Base-by-base conservation (phyloP, 202 grass and related monocot species). In the Panicum virgatum region DNA sequence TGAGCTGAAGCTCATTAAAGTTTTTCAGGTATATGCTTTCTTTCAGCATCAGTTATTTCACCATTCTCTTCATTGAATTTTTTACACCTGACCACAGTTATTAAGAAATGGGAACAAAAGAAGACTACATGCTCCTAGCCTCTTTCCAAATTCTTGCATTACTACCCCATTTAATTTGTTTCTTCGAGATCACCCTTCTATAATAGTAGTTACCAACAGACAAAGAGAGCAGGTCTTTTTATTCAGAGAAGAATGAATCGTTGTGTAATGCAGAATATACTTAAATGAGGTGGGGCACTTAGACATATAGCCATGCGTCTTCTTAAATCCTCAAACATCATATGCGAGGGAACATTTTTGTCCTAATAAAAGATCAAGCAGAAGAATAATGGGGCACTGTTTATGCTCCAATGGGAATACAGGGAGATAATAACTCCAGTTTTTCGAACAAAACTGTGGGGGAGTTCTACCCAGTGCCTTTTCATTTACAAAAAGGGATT, bases 1-100 rank as follows among this genome's bases (percentile, higher is more conserved):
- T 67, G 95, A 98, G 88, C 92, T 98, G 82, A 98, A 98, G 88
- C 95, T 98, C 75, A 94, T 98, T 76, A 98, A 98, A 90, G 92
- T 98, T 88, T 98, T 98, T 76, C 95, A 98, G 92, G 95, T 98
- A 94, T 60, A 69, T 86, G 39, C 72, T 90, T 69, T 50, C 50
- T 81, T 73, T 78, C 44, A 78, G 40, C 36, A 66, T 65, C 18
- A 76, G 9, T 50, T 85, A 76, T 40, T 78, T 52, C n/a, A 68
- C 10, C 34, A 54, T 58, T 80, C 16, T 43, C 36, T 43, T 66
- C 37, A 42, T 80, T 67, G 29, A 23, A 66, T 66, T 9, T 74
- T 37, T 25, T 29, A 20, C 23, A 80, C 10, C 16, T 67, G 14
- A 42, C 9, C 32, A 26, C 7, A 51, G 5, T 26, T 80, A 27